Evolutionary conservation across 495 filamentous ascomycete species (phyloP).

Genomic region (Hypoxylon lienhwacheense): DNA sequence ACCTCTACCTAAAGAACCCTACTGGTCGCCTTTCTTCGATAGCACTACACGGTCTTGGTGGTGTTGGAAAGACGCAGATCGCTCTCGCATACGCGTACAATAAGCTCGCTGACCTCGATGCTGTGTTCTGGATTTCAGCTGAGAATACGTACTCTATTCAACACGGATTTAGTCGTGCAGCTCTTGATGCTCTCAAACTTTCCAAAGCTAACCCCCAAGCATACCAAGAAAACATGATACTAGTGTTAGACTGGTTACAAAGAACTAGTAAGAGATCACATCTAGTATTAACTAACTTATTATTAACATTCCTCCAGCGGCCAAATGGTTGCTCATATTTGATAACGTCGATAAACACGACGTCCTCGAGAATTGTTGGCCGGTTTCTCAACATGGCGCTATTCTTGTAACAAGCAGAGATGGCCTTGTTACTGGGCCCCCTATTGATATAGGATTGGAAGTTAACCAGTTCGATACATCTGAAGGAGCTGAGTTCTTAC

Average conservation of each 20-base stretch:
- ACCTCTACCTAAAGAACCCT: constrained; percentile 24
- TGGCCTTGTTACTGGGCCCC: constrained; percentile 2
- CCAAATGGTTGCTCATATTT: constrained; percentile 47
- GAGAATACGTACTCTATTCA: constrained; percentile 41
- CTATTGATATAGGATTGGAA: constrained; percentile 6
- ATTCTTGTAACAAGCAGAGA: constrained; percentile 47
- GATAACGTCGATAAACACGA: constrained; percentile 44
- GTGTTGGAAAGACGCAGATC: constrained; percentile 48
- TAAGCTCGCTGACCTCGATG: constrained; percentile 39
- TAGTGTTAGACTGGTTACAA: constrained; percentile 45
- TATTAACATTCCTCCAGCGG: constrained; percentile 17
- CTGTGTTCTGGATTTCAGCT: constrained; percentile 48
- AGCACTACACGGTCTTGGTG: constrained; percentile 44
- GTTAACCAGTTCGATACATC: constrained; percentile 13
- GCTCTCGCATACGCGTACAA: constrained; percentile 39
- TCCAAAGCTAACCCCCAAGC: constrained; percentile 38
- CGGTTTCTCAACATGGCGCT: constrained; percentile 35
- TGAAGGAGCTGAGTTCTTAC: constrained; percentile 11
- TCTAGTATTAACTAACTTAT: background rate
- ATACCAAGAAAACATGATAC: constrained; percentile 36
- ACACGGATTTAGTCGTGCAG: constrained; percentile 38
- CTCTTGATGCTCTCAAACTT: constrained; percentile 35
- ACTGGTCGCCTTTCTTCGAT: constrained; percentile 25
- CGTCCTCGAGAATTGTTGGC: constrained; percentile 43
- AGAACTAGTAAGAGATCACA: constrained; percentile 25